These are phyloP conservation scores for Rhizomucor pusillus DNA, from an alignment of 371 early-diverging fungal genomes.

Conservation along the genomic window DNA sequence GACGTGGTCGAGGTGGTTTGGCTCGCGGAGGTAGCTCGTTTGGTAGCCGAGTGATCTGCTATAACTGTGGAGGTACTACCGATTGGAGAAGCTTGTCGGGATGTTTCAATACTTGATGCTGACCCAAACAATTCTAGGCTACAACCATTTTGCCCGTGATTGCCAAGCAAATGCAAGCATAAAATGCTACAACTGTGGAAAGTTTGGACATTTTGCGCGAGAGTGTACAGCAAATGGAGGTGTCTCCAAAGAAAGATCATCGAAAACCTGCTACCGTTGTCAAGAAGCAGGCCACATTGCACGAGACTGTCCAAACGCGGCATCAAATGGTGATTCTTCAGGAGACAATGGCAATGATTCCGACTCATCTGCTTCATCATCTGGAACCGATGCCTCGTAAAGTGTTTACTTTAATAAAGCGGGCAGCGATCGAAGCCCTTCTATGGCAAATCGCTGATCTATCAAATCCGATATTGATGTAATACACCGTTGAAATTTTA, in stretches of 20 bases:
- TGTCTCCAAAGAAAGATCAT: slow-evolving; percentile 11
- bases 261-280: slow-evolving; percentile 41
- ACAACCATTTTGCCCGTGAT: slow-evolving; percentile 63
- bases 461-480: too few relatives aligned
- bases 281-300: slow-evolving; percentile 37
- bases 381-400: neutral
- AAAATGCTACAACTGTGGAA: slow-evolving; percentile 59
- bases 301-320: slow-evolving; percentile 26
- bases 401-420: too few relatives aligned
- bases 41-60: slow-evolving; percentile 44
- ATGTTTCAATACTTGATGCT: neutral
- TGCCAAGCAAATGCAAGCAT: slow-evolving; percentile 58
- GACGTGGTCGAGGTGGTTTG: slow-evolving; percentile 3
- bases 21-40: slow-evolving; percentile 6
- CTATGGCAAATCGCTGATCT: too few relatives aligned
- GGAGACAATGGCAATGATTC: slow-evolving; percentile 3
- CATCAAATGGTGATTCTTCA: slow-evolving; percentile 3
- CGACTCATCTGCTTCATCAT: slow-evolving; percentile 3
- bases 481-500: too few relatives aligned
- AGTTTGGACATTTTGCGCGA: slow-evolving; percentile 60
- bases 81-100: neutral
- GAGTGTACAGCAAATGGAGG: slow-evolving; percentile 31
- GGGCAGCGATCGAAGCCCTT: too few relatives aligned
- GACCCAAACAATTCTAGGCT: slow-evolving; percentile 18
- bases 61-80: slow-evolving; percentile 50